A percentile compares a stretch with the other conserved stretches of the same genome.
phyloP scores from a whole-genome alignment of 2,329 filamentous ascomycete genomes.

The Cladosporium austrohemisphaericum region DNA sequence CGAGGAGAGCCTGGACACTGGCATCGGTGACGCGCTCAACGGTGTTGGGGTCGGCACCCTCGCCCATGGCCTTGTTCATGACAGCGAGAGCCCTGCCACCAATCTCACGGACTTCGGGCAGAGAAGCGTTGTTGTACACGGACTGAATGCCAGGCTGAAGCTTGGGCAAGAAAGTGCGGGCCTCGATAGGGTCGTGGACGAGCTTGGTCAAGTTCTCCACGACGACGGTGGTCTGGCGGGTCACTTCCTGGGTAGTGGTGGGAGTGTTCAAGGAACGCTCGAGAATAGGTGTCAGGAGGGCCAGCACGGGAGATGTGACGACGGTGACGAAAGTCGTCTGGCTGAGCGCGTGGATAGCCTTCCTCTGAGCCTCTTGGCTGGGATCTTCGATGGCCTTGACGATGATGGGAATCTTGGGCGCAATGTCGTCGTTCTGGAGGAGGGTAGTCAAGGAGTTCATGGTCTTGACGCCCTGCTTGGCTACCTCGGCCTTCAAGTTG shows the following conservation, averaged over 20 bases:
- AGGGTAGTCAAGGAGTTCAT: constrained; percentile 89
- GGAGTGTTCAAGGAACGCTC: constrained; percentile 93
- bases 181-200: constrained; percentile 92
- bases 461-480: constrained; percentile 83
- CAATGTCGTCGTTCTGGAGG: constrained; percentile 94
- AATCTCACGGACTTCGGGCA: constrained; percentile 91
- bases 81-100: constrained; percentile 76
- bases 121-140: constrained; percentile 80
- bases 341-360: constrained; percentile 93
- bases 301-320: constrained; percentile 91
- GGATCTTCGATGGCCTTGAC: constrained; percentile 95
- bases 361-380: constrained; percentile 80
- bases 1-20: constrained; percentile 70
- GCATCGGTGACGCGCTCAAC: constrained; percentile 66
- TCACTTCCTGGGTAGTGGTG: constrained; percentile 84
- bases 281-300: constrained; percentile 87
- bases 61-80: constrained; percentile 90
- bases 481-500: constrained; percentile 83
- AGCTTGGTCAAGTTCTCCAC: constrained; percentile 98
- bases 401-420: constrained; percentile 83
- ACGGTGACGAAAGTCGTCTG: constrained; percentile 98
- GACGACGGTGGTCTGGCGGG: constrained; percentile 93
- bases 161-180: constrained; percentile 90
- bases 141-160: constrained; percentile 88
- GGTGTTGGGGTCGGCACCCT: constrained; percentile 42